phyloP scores from a whole-genome alignment of 1,139 yeast genomes.

The Debaryomyces psychrophilus region DNA sequence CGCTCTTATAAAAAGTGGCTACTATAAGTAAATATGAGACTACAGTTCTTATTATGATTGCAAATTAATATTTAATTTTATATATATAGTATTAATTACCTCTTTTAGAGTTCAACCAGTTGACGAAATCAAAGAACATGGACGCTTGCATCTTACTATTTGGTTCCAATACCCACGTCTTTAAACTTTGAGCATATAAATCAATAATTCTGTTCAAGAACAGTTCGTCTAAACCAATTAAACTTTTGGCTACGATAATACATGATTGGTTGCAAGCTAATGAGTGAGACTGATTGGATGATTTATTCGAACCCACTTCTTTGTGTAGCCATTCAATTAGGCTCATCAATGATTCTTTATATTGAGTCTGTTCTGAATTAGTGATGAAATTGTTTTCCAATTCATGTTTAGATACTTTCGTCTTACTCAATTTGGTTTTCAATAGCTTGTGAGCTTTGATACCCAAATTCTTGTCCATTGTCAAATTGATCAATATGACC shows the following conservation, averaged over 20 bases:
- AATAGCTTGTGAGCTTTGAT: slow-evolving; percentile 75
- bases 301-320: slow-evolving; percentile 43
- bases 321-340: slow-evolving; percentile 38
- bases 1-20: neutral
- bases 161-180: slow-evolving; percentile 58
- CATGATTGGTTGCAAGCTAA: slow-evolving; percentile 65
- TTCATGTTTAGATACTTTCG: slow-evolving; percentile 34
- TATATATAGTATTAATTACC: slow-evolving; percentile 6
- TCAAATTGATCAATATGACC: slow-evolving; percentile 60
- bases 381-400: slow-evolving; percentile 23
- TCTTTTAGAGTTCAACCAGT: slow-evolving; percentile 67
- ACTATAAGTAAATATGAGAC: slow-evolving; percentile 9
- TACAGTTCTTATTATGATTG: neutral
- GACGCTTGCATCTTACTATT: slow-evolving; percentile 58
- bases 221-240: slow-evolving; percentile 39
- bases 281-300: slow-evolving; percentile 54
- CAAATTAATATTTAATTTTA: neutral
- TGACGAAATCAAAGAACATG: slow-evolving; percentile 75
- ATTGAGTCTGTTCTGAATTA: slow-evolving; percentile 19
- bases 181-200: slow-evolving; percentile 58
- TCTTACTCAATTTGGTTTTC: slow-evolving; percentile 64
- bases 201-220: slow-evolving; percentile 47
- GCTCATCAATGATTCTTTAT: slow-evolving; percentile 24
- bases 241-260: slow-evolving; percentile 61
- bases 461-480: slow-evolving; percentile 70